Percentiles rank a stretch among this genome's conserved stretches.
Evolutionary conservation across 169 alveolate species (phyloP).

Genomic region (Plasmodium gallinaceum): DNA sequence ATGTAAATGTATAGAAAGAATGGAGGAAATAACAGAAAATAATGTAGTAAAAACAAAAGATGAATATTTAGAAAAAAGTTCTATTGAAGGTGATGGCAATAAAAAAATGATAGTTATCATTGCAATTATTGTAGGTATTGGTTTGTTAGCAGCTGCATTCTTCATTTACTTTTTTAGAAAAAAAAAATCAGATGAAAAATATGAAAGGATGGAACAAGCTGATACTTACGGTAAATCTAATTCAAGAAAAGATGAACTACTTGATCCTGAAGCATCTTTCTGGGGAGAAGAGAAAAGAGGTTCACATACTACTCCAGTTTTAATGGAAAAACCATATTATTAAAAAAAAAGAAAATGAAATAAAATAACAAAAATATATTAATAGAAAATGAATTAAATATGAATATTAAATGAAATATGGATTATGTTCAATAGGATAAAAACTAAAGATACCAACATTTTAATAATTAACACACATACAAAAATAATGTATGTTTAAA

Average conservation of each 20-base stretch:
- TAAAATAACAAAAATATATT: no score
- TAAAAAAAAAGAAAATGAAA: slow-evolving; percentile 1
- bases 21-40: slow-evolving; percentile 26
- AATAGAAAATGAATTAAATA: no score
- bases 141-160: slow-evolving; percentile 2
- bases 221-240: slow-evolving; percentile 35
- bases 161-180: slow-evolving; percentile 21
- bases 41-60: slow-evolving; percentile 51
- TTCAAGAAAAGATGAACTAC: slow-evolving; percentile 54
- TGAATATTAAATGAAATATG: no score
- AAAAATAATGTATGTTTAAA: no score
- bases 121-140: slow-evolving; percentile 3
- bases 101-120: slow-evolving; percentile 24
- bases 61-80: slow-evolving; percentile 4
- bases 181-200: slow-evolving; percentile 9
- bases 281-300: slow-evolving; percentile 77
- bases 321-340: slow-evolving; percentile 72
- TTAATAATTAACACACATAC: no score
- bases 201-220: slow-evolving; percentile 66
- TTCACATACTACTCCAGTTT: slow-evolving; percentile 74
- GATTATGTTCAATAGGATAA: no score
- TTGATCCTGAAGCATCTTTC: slow-evolving; percentile 76
- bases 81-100: neutral
- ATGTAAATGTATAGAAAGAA: slow-evolving; percentile 63
- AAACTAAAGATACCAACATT: no score